Conservation (phyloP, 129 eudicot genomes). For the Ambrosia artemisiifolia region DNA sequence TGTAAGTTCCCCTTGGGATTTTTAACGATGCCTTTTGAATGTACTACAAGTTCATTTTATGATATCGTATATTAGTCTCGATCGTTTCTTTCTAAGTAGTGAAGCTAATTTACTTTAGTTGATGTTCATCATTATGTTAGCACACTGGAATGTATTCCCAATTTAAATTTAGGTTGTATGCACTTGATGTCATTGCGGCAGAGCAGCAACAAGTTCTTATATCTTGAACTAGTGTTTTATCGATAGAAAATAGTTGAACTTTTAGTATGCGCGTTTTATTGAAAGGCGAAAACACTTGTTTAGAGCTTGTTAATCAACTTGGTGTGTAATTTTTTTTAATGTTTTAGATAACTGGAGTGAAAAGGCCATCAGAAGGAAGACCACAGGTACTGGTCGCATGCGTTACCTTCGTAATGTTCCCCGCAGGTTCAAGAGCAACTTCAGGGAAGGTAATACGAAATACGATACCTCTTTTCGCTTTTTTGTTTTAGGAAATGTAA, state of each 20-base stretch:
- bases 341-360: constrained; percentile 51
- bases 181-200: not conserved
- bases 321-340: not conserved
- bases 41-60: not conserved
- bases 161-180: not conserved
- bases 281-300: not conserved
- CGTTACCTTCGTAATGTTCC: constrained; percentile 72
- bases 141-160: not conserved
- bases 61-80: not conserved
- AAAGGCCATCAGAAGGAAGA: constrained; percentile 61
- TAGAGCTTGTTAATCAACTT: not conserved
- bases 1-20: no score
- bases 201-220: no score
- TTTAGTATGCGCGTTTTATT: not conserved
- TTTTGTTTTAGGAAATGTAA: not conserved
- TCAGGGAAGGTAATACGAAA: constrained; percentile 51
- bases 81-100: not conserved
- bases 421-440: constrained; percentile 61
- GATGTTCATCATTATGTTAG: not conserved
- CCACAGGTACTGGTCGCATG: constrained; percentile 79
- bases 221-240: not conserved
- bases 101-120: not conserved
- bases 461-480: not conserved
- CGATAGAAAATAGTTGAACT: not conserved
- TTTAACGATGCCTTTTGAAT: no score